These are phyloP conservation scores for Saccharomycopsis olivae DNA, from an alignment of 805 yeast species.

Conservation along the genomic window DNA sequence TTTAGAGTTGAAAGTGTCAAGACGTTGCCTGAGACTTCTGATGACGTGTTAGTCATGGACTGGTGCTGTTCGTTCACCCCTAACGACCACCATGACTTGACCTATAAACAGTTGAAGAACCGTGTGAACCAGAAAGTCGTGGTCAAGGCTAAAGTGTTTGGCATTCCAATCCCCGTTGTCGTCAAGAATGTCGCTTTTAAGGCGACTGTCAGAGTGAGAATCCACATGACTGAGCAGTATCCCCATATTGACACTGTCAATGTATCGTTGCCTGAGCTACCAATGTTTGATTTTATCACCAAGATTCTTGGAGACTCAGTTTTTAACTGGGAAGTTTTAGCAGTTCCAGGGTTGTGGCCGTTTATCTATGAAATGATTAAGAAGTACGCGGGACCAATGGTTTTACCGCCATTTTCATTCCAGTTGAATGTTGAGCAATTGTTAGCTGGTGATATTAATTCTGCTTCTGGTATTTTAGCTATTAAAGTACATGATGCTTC, in stretches of 20 bases:
- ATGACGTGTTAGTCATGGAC: constrained; percentile 95
- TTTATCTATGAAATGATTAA: constrained; percentile 77
- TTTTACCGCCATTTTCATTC: constrained; percentile 84
- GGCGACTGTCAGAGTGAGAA: constrained; percentile 65
- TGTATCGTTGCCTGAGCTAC: constrained; percentile 76
- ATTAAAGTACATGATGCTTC: constrained; percentile 57
- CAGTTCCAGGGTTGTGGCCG: constrained; percentile 78
- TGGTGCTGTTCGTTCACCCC: constrained; percentile 93
- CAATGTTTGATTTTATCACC: constrained; percentile 76
- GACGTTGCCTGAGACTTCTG: constrained; percentile 80
- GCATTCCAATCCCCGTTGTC: constrained; percentile 67
- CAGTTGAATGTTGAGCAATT: constrained; percentile 88
- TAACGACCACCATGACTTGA: constrained; percentile 75
- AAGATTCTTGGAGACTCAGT: constrained; percentile 65
- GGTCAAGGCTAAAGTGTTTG: constrained; percentile 73
- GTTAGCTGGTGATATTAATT: constrained; percentile 69
- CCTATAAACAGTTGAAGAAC: constrained; percentile 74
- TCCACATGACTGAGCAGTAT: constrained; percentile 81
- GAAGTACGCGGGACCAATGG: constrained; percentile 80
- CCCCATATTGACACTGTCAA: constrained; percentile 93
- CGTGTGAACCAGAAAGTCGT: constrained; percentile 74
- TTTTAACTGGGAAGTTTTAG: constrained; percentile 79
- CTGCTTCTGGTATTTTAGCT: constrained; percentile 81
- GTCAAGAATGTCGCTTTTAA: constrained; percentile 73
- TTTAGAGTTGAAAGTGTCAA: constrained; percentile 87